A percentile compares a stretch with the other conserved stretches of the same genome.
phyloP scores from a whole-genome alignment of 257 asterid species.

The Jasminum sambac region DNA sequence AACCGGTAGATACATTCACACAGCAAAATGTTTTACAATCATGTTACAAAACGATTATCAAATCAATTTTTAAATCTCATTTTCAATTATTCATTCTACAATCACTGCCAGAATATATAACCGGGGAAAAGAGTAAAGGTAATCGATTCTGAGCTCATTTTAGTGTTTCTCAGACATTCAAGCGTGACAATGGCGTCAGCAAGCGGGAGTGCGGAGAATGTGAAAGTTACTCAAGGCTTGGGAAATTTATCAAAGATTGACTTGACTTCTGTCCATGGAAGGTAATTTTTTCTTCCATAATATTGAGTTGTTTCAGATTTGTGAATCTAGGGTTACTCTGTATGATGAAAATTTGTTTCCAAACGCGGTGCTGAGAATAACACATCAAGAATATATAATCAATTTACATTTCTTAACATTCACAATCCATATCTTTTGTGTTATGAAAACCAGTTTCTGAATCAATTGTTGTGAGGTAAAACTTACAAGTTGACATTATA shows the following conservation, averaged over 20 bases:
- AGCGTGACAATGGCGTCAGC: slow-evolving; percentile 77
- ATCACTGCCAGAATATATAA: no score
- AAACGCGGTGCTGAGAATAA: not conserved
- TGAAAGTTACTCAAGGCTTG: slow-evolving; percentile 65
- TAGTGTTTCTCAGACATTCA: slow-evolving; percentile 47
- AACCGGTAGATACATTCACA: slow-evolving; percentile 49
- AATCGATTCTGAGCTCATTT: slow-evolving; percentile 4
- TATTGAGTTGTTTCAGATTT: not conserved
- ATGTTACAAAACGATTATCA: not conserved
- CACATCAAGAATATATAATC: no score
- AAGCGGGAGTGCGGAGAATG: slow-evolving; percentile 48
- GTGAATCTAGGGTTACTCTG: not conserved
- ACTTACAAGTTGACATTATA: not conserved
- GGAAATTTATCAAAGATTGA: slow-evolving; percentile 78
- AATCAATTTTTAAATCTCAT: no score
- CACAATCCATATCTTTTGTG: not conserved
- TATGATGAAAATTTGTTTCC: not conserved
- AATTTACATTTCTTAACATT: not conserved
- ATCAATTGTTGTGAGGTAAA: not conserved
- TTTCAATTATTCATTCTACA: no score
- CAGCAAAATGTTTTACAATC: not conserved
- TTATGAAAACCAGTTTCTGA: not conserved
- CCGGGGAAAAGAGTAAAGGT: not conserved
- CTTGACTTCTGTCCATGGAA: slow-evolving; percentile 81
- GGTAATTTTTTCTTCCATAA: slow-evolving; percentile 41